Conservation (phyloP, 805 yeast species). For the Candida tallmaniae region DNA sequence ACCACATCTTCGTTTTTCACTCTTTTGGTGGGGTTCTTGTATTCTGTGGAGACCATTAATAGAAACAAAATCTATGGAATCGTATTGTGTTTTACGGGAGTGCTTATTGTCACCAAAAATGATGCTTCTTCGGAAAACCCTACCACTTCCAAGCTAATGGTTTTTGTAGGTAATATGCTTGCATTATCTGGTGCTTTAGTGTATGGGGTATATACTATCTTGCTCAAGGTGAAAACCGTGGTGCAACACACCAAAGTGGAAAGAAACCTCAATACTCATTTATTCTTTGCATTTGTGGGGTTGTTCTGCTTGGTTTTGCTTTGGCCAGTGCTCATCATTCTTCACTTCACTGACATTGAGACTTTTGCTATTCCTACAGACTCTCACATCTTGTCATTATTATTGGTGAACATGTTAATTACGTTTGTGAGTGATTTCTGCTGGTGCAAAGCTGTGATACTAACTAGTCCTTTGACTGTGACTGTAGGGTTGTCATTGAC, state of each 20-base stretch:
- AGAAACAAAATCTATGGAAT: constrained; percentile 65
- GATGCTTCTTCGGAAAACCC: constrained; percentile 44
- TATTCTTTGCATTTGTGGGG: constrained; percentile 95
- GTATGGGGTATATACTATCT: constrained; percentile 86
- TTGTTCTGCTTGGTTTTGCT: constrained; percentile 65
- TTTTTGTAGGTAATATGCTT: constrained; percentile 66
- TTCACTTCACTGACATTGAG: constrained; percentile 65
- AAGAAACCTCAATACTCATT: constrained; percentile 71
- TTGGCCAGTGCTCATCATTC: constrained; percentile 76
- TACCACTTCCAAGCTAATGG: constrained; percentile 15
- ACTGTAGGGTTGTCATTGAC: constrained; percentile 93
- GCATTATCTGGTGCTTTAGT: constrained; percentile 85
- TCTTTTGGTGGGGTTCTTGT: constrained; percentile 69
- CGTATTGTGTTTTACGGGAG: constrained; percentile 69
- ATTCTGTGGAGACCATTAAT: constrained; percentile 66
- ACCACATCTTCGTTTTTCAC: constrained; percentile 95
- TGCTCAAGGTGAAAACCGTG: constrained; percentile 64
- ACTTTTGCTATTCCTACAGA: constrained; percentile 65
- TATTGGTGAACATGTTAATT: constrained; percentile 63
- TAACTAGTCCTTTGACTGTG: constrained; percentile 92
- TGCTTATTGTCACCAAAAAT: constrained; percentile 70
- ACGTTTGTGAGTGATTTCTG: constrained; percentile 87
- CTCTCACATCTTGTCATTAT: constrained; percentile 45
- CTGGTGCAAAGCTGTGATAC: constrained; percentile 93
- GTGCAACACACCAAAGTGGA: constrained; percentile 50